These are phyloP conservation scores for Trichoderma orchidacearum DNA, from an alignment of 495 filamentous ascomycete genomes.

Conservation along the genomic window DNA sequence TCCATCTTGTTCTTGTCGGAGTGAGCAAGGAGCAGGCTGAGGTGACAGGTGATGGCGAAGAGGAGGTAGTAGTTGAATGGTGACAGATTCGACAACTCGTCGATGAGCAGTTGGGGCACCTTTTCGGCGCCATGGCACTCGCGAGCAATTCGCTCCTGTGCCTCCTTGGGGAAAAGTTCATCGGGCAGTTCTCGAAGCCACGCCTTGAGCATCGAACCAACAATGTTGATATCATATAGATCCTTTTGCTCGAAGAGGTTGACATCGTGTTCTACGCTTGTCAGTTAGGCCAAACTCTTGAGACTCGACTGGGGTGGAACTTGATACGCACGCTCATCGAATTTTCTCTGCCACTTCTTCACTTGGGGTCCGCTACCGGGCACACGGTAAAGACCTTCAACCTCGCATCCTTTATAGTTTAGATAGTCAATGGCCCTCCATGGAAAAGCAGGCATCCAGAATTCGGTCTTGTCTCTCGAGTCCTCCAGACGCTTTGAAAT, in stretches of 20 bases:
- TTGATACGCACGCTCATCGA: conserved; percentile 52
- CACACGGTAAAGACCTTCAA: conserved; percentile 80
- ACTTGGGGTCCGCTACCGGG: conserved; percentile 73
- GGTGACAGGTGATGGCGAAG: conserved; percentile 88
- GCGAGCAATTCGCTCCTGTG: conserved; percentile 58
- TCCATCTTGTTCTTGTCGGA: conserved; percentile 90
- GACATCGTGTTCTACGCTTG: conserved; percentile 55
- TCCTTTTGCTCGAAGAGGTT: conserved; percentile 71
- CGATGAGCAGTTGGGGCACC: conserved; percentile 68
- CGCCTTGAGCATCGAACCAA: conserved; percentile 81
- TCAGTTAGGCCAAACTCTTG: conserved; percentile 15
- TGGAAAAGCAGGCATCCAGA: conserved; percentile 90
- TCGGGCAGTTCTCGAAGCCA: conserved; percentile 92
- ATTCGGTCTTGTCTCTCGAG: conserved; percentile 85
- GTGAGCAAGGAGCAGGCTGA: conserved; percentile 74
- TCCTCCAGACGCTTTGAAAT: conserved; percentile 75
- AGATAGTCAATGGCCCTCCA: conserved; percentile 90
- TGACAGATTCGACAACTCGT: conserved; percentile 79
- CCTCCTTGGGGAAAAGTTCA: conserved; percentile 71
- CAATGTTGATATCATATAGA: conserved; percentile 86
- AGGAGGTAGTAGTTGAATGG: conserved; percentile 94
- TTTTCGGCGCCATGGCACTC: conserved; percentile 61
- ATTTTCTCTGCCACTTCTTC: conserved; percentile 75
- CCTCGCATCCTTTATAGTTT: conserved; percentile 79
- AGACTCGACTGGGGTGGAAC: neutral